Percentiles rank a stretch among this genome's conserved stretches.
phyloP scores from a whole-genome alignment of 2,329 filamentous ascomycete species.

The Apiospora marii region DNA sequence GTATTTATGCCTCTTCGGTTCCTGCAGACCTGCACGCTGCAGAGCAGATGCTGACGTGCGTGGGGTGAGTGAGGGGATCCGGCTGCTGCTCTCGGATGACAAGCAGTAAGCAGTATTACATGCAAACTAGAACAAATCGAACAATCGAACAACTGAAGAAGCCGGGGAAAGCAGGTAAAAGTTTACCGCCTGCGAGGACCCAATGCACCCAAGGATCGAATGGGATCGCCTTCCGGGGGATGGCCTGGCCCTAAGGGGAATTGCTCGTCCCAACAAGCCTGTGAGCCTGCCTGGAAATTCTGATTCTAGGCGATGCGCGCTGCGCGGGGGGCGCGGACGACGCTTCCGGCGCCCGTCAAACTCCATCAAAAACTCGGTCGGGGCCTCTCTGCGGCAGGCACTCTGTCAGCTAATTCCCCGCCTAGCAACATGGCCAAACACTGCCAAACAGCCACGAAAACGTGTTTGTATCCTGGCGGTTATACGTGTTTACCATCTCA shows the following conservation, averaged over 20 bases:
- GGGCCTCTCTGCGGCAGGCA: not conserved
- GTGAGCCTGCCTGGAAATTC: not conserved
- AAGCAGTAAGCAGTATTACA: not conserved
- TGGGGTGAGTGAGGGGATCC: not conserved
- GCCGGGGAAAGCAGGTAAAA: not conserved
- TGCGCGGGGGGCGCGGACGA: not conserved
- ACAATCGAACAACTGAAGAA: not conserved
- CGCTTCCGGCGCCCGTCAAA: not conserved
- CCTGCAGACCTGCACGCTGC: not conserved
- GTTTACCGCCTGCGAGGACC: not conserved
- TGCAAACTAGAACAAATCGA: not conserved
- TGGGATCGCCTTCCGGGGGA: not conserved
- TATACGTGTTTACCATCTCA: not conserved
- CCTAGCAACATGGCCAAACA: not conserved
- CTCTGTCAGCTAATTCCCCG: not conserved
- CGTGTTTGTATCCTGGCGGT: not conserved
- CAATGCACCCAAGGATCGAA: not conserved
- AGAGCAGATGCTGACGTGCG: not conserved
- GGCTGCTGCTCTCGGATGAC: not conserved
- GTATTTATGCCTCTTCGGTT: not conserved
- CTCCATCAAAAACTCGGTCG: not conserved
- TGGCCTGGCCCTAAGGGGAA: slow-evolving; percentile 7
- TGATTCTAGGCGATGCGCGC: not conserved
- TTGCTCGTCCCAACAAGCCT: not conserved
- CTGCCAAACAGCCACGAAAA: not conserved